A percentile compares a stretch with the other conserved stretches of the same genome.
Evolutionary conservation across 176 grass and related monocot species (phyloP).

Genomic region (Oryza punctata): DNA sequence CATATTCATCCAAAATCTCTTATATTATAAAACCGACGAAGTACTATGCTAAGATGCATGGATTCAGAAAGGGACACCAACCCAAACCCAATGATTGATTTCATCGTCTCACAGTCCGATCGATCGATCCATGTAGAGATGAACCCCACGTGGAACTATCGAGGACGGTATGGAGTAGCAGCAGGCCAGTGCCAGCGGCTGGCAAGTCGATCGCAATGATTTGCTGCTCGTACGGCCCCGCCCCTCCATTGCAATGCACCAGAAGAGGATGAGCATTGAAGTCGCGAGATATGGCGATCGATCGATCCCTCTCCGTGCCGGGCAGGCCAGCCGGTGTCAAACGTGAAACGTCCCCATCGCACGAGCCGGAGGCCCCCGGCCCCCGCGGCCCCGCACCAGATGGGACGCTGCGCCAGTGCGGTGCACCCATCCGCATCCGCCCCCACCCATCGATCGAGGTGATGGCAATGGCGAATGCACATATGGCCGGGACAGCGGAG

Average conservation of each 20-base stretch:
- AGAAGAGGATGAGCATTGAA: constrained; percentile 14
- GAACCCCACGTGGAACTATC: background rate
- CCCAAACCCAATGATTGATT: constrained; percentile 13
- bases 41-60: background rate
- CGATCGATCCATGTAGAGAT: background rate
- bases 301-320: background rate
- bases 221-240: background rate
- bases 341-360: constrained; percentile 16
- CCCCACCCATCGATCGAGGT: background rate
- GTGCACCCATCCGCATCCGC: constrained; percentile 17
- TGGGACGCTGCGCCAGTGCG: background rate
- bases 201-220: constrained; percentile 35
- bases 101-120: background rate
- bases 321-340: background rate
- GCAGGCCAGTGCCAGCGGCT: background rate
- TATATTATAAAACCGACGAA: too few relatives aligned
- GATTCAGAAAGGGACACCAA: background rate
- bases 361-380: background rate
- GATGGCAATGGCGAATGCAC: background rate
- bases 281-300: background rate
- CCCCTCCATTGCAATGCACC: background rate
- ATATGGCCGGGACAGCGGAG: background rate
- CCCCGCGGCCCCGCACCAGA: background rate
- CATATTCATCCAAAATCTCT: too few relatives aligned
- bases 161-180: background rate